phyloP scores from a whole-genome alignment of 805 yeast species.

The Sungouiella thailandica region DNA sequence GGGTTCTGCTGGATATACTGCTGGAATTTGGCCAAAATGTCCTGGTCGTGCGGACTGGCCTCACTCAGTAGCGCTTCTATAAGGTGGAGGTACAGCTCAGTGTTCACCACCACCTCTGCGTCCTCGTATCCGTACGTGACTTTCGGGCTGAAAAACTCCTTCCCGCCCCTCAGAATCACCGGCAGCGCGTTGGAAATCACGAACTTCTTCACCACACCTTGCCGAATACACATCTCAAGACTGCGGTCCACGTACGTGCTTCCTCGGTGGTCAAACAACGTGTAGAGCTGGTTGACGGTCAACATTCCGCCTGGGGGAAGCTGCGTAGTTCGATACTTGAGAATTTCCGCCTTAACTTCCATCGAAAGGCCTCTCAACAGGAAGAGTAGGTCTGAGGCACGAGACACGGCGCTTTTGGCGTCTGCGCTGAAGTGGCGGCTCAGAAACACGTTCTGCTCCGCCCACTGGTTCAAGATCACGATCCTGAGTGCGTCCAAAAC shows the following conservation, averaged over 20 bases:
- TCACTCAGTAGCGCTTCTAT: constrained; percentile 14
- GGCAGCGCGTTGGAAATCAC: constrained; percentile 42
- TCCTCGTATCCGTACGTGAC: constrained; percentile 41
- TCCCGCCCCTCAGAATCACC: constrained; percentile 36
- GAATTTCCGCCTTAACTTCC: constrained; percentile 31
- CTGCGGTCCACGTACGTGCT: constrained; percentile 47
- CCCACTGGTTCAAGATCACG: constrained; percentile 33
- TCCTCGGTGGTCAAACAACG: constrained; percentile 41
- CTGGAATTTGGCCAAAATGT: constrained; percentile 19
- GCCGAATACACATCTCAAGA: constrained; percentile 32
- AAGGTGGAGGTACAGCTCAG: constrained; percentile 18
- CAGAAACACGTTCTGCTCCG: constrained; percentile 29
- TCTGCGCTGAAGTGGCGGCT: constrained; percentile 15
- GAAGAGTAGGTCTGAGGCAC: constrained; percentile 23
- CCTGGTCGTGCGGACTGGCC: constrained; percentile 1
- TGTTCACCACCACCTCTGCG: constrained; percentile 31
- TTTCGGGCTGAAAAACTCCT: constrained; percentile 10
- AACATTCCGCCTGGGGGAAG: constrained; percentile 36
- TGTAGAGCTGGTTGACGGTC: constrained; percentile 44
- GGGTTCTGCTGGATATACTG: constrained; percentile 21
- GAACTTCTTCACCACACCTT: constrained; percentile 35
- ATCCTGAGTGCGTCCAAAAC: constrained; percentile 28
- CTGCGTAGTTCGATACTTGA: constrained; percentile 27
- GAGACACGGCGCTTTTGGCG: constrained; percentile 5
- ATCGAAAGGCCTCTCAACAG: constrained; percentile 30